Evolutionary conservation across 2,329 filamentous ascomycete species (phyloP), one percentile per base, ranked within the genome.

Genomic region (Fusarium decemcellulare): DNA sequence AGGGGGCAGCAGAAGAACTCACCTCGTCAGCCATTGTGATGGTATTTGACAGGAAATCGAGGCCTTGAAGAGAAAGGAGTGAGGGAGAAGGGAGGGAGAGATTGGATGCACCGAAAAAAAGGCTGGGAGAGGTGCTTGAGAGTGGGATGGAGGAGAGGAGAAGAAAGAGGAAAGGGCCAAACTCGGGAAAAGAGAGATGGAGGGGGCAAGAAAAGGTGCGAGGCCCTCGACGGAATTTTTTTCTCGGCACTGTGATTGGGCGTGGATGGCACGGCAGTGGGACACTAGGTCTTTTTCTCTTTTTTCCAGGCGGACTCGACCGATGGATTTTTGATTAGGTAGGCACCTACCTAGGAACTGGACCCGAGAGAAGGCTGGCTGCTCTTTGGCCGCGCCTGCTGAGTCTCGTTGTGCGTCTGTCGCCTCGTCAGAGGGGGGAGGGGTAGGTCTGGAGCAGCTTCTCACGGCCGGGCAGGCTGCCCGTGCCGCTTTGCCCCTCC

Each of bases 21-120:
- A 88, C 86, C 79, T 87, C 86, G 71, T 88, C 86, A 76, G 87
- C 81, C 87, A 90, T 90, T 77, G 81, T 88, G 86, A 84, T 79
- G 79, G 79, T 80, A 81, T 83, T 63, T 77, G 74, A 76, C 79
- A 76, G 78, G 75, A 77, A 77, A 71, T 70, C 71, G 74, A 75
- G 66, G 68, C 78, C 72, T 71, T 73, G 67, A 69, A 62, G 71
- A 74, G 69, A 69, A 69, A 75, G 67, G 72, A 76, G 68, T 70
- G 68, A 72, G 70, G 73, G 68, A 68, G 60, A 63, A 61, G 72
- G 55, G 61, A 63, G 63, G 61, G 58, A 60, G 52, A 59, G 44
- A 58, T 62, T 50, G 60, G 60, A 58, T 56, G 67, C 60, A 65
- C 61, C 58, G 46, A 66, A 62, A 74, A 69, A 71, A 72, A 76